phyloP scores from a whole-genome alignment of 129 eudicot species.

The Kitagawia praeruptora region DNA sequence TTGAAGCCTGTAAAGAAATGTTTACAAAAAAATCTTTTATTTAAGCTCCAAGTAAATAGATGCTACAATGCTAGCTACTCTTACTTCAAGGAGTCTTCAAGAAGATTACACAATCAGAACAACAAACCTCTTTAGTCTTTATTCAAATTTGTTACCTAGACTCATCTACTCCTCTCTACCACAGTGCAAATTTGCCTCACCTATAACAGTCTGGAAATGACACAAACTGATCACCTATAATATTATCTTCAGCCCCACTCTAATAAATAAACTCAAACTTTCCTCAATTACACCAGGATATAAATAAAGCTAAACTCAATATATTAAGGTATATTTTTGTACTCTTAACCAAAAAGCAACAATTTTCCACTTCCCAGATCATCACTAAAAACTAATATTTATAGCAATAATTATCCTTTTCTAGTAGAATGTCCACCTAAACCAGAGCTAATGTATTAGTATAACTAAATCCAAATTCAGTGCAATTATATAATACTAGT shows the following conservation, averaged over 20 bases:
- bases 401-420: slow-evolving; percentile 13
- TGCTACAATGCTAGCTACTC: not conserved
- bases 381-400: not conserved
- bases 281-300: slow-evolving; percentile 13
- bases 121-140: slow-evolving; percentile 11
- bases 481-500: not conserved
- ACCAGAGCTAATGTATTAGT: slow-evolving; percentile 27
- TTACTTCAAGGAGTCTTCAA: slow-evolving; percentile 1
- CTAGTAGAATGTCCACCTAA: slow-evolving; percentile 34
- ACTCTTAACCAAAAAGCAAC: not conserved
- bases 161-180: slow-evolving; percentile 8
- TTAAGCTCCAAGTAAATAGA: not conserved
- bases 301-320: not conserved
- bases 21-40: slow-evolving; percentile 2
- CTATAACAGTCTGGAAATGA: not conserved
- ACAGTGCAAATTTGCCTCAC: not conserved
- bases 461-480: not conserved
- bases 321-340: not conserved
- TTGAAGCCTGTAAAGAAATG: not conserved
- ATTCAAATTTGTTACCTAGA: not conserved
- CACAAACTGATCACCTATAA: not conserved
- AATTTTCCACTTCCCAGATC: slow-evolving; percentile 2
- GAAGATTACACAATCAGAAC: not conserved
- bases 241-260: not conserved
- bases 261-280: not conserved